These are phyloP conservation scores for Exobasidium rhododendri DNA, from an alignment of 1,284 basidiomycete genomes.

Conservation along the genomic window DNA sequence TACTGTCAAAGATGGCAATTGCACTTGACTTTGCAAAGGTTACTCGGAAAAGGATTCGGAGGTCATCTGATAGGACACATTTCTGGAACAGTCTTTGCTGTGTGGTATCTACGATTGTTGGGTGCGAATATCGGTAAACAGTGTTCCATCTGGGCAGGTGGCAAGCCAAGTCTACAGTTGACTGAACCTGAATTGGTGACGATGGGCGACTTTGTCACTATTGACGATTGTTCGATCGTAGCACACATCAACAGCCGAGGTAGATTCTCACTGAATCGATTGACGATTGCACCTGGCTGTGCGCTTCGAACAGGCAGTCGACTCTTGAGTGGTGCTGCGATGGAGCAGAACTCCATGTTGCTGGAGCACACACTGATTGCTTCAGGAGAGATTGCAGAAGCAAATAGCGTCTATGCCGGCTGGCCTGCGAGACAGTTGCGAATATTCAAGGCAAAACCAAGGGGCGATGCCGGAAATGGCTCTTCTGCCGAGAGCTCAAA, in stretches of 20 bases:
- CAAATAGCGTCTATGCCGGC: constrained; percentile 51
- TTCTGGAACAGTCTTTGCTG: constrained; percentile 46
- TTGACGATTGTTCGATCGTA: constrained; percentile 54
- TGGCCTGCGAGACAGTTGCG: constrained; percentile 51
- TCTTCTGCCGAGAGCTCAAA: constrained; percentile 3
- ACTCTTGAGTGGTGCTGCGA: constrained; percentile 50
- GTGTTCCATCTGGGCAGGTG: constrained; percentile 53
- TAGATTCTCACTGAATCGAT: constrained; percentile 52
- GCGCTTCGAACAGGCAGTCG: constrained; percentile 52
- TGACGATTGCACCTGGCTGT: constrained; percentile 52
- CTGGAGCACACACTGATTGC: constrained; percentile 54
- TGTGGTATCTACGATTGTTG: constrained; percentile 51
- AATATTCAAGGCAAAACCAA: background rate
- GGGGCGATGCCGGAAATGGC: background rate
- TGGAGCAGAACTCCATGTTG: constrained; percentile 53
- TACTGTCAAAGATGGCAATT: constrained; percentile 55
- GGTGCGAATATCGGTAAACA: constrained; percentile 50
- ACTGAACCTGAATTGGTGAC: constrained; percentile 53
- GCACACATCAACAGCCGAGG: constrained; percentile 55
- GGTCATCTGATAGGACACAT: constrained; percentile 50
- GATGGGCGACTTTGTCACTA: constrained; percentile 50
- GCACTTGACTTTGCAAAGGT: constrained; percentile 48
- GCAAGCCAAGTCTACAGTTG: constrained; percentile 52
- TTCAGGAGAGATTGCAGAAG: constrained; percentile 53
- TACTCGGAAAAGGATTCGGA: constrained; percentile 47